These are phyloP conservation scores for Candida chauliodis DNA, from an alignment of 805 yeast species.

Conservation along the genomic window DNA sequence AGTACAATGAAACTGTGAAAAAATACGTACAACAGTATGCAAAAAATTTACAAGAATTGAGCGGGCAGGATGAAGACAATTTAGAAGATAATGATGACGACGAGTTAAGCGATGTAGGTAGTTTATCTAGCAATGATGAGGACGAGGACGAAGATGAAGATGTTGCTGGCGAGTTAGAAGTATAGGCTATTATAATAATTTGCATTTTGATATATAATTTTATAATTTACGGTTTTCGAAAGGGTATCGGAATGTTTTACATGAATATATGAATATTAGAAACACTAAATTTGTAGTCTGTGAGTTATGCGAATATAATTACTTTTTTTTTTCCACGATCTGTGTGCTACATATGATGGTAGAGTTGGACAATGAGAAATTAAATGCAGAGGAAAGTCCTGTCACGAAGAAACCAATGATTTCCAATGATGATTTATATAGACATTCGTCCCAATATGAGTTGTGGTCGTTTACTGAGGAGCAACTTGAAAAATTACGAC, in stretches of 20 bases:
- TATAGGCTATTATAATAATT: constrained; percentile 10
- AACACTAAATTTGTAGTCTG: no score
- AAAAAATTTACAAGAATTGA: constrained; percentile 42
- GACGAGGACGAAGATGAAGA: constrained; percentile 29
- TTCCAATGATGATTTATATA: constrained; percentile 80
- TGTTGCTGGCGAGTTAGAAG: constrained; percentile 33
- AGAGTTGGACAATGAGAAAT: not conserved
- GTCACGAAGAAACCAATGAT: constrained; percentile 28
- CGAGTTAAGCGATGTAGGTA: constrained; percentile 48
- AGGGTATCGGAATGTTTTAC: no score
- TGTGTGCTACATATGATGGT: no score
- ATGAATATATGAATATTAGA: not conserved
- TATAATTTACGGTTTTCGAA: not conserved
- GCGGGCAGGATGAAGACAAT: constrained; percentile 24
- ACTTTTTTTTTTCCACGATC: no score
- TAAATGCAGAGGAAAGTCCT: not conserved
- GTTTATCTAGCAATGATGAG: constrained; percentile 47
- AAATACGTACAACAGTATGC: constrained; percentile 68
- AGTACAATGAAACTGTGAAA: constrained; percentile 67
- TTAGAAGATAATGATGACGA: constrained; percentile 34
- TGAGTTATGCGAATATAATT: no score
- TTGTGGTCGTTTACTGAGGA: constrained; percentile 78
- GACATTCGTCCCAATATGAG: constrained; percentile 80
- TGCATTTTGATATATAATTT: not conserved
- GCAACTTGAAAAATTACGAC: constrained; percentile 48